These are phyloP conservation scores for Bretschneidera sinensis DNA, from an alignment of 345 rosid species.

Conservation along the genomic window DNA sequence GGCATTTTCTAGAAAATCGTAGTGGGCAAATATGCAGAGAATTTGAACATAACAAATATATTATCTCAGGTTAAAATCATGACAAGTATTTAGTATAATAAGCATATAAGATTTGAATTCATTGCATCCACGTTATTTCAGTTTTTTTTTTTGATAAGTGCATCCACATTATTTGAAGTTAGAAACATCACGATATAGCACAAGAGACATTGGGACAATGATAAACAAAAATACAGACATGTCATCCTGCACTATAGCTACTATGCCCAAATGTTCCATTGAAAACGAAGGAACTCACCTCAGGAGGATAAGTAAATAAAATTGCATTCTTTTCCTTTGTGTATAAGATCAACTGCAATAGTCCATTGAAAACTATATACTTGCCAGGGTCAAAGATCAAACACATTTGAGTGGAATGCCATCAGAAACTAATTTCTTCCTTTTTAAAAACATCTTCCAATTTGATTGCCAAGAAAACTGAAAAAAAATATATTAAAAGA, in stretches of 20 bases:
- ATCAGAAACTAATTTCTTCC: not conserved
- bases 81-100: too few relatives aligned
- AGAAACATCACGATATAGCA: not conserved
- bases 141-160: too few relatives aligned
- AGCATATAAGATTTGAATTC: not conserved
- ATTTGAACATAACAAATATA: too few relatives aligned
- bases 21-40: too few relatives aligned
- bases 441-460: not conserved
- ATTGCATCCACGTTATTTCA: not conserved
- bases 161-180: not conserved
- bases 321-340: conserved; percentile 92
- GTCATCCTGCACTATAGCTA: conserved; percentile 5
- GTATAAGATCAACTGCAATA: conserved; percentile 80
- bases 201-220: not conserved
- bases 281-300: conserved; percentile 35
- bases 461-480: not conserved
- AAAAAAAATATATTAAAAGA: not conserved
- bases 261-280: conserved; percentile 1
- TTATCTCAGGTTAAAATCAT: too few relatives aligned
- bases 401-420: conserved; percentile 11
- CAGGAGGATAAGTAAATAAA: conserved; percentile 85
- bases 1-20: too few relatives aligned
- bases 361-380: conserved; percentile 75
- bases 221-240: not conserved
- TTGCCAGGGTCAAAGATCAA: conserved; percentile 71